Evolutionary conservation across 2,329 filamentous ascomycete species (phyloP).

Genomic region (Chaetothyriales sp.): DNA sequence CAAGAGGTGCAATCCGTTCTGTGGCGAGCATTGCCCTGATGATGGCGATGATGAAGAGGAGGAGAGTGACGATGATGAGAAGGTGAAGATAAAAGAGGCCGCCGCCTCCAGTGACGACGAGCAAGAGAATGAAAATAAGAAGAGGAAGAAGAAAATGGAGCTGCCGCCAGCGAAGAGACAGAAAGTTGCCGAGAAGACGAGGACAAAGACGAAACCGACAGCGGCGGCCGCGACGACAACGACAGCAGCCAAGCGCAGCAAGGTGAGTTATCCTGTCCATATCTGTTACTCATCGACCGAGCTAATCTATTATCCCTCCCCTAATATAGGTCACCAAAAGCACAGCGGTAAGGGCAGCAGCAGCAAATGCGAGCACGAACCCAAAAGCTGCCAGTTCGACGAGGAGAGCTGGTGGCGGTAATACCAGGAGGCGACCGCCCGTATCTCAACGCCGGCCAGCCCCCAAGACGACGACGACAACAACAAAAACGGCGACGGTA

Average conservation of each 20-base stretch:
- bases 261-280: background rate
- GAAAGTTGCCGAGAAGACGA: background rate
- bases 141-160: background rate
- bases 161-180: background rate
- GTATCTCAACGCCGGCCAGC: too few species aligned
- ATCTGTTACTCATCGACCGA: background rate
- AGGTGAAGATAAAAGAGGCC: background rate
- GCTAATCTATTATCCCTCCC: background rate
- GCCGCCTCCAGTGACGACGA: background rate
- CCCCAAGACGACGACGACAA: background rate
- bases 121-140: background rate
- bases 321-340: background rate
- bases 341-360: background rate
- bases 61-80: background rate
- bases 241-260: constrained; percentile 1
- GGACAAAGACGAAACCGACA: background rate
- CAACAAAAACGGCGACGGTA: background rate
- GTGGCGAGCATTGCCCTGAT: background rate
- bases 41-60: background rate
- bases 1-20: background rate
- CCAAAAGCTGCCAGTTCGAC: background rate
- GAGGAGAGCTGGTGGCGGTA: background rate
- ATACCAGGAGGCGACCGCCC: too few species aligned
- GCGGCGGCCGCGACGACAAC: background rate
- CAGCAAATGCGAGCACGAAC: background rate